These are phyloP conservation scores for Trichoderma atroviride DNA, from an alignment of 2,329 filamentous ascomycete genomes.

Conservation along the genomic window DNA sequence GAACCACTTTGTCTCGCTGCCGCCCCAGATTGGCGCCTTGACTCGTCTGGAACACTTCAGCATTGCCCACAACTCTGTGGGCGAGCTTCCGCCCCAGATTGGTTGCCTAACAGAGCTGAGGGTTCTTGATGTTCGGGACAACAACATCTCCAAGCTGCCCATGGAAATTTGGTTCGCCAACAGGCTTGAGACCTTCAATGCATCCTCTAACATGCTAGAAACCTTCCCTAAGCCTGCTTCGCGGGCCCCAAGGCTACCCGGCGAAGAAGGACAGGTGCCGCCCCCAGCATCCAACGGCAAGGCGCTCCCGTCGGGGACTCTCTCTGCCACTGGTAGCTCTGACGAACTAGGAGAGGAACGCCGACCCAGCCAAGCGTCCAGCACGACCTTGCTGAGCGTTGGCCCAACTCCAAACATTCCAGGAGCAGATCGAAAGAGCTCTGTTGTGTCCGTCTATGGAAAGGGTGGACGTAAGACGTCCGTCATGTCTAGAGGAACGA, in stretches of 20 bases:
- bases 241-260: conserved; percentile 64
- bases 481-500: conserved; percentile 66
- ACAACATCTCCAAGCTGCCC: conserved; percentile 87
- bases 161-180: conserved; percentile 96
- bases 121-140: conserved; percentile 86
- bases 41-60: conserved; percentile 87
- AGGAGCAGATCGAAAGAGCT: conserved; percentile 72
- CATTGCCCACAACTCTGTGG: conserved; percentile 88
- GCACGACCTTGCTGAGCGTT: conserved; percentile 68
- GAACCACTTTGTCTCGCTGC: conserved; percentile 93
- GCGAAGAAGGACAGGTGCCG: conserved; percentile 47
- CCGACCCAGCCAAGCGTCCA: conserved; percentile 83
- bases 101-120: conserved; percentile 83
- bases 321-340: conserved; percentile 68
- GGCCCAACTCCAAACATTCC: conserved; percentile 69
- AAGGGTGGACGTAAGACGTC: conserved; percentile 85
- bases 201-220: conserved; percentile 91
- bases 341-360: conserved; percentile 75
- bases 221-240: conserved; percentile 86
- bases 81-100: conserved; percentile 81
- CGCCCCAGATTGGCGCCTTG: conserved; percentile 80
- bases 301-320: conserved; percentile 44
- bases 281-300: conserved; percentile 45
- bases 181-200: conserved; percentile 87
- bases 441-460: conserved; percentile 78